Evolutionary conservation across 257 asterid species (phyloP).

Genomic region (Solanum acaule): DNA sequence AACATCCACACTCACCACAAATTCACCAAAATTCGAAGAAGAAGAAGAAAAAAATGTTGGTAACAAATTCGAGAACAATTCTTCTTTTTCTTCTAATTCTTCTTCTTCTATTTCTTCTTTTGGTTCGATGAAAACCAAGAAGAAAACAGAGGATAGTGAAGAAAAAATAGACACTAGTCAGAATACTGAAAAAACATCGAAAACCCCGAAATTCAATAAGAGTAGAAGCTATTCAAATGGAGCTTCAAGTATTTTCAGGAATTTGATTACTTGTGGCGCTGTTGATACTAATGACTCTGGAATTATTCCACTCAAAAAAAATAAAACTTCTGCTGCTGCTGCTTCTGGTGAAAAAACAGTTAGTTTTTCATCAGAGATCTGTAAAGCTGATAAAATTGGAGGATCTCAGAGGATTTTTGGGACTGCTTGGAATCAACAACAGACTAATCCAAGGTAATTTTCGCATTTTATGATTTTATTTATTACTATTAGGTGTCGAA

Average conservation of each 20-base stretch:
- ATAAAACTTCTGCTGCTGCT: too few species aligned
- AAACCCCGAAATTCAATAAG: constrained; percentile 13
- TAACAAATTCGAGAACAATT: constrained; percentile 5
- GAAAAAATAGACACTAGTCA: background rate
- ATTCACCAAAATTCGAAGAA: constrained; percentile 26
- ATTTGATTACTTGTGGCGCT: constrained; percentile 57
- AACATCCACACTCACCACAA: constrained; percentile 54
- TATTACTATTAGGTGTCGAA: background rate
- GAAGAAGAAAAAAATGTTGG: background rate
- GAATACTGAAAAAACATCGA: background rate
- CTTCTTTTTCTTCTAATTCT: constrained; percentile 8
- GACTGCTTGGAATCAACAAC: constrained; percentile 40
- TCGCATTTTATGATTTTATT: background rate
- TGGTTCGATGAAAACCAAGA: constrained; percentile 8
- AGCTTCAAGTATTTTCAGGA: constrained; percentile 37
- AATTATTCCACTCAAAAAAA: constrained; percentile 22
- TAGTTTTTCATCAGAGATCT: constrained; percentile 14
- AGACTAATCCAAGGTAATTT: constrained; percentile 33
- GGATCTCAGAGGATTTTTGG: constrained; percentile 65
- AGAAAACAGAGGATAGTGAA: constrained; percentile 21
- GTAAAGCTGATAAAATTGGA: constrained; percentile 41
- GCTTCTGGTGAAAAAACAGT: background rate
- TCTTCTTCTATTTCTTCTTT: background rate
- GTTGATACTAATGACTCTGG: constrained; percentile 61
- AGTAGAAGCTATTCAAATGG: constrained; percentile 35